Conservation (phyloP, 1,139 yeast species). For the Spencermartinsiella ligniputridi region DNA sequence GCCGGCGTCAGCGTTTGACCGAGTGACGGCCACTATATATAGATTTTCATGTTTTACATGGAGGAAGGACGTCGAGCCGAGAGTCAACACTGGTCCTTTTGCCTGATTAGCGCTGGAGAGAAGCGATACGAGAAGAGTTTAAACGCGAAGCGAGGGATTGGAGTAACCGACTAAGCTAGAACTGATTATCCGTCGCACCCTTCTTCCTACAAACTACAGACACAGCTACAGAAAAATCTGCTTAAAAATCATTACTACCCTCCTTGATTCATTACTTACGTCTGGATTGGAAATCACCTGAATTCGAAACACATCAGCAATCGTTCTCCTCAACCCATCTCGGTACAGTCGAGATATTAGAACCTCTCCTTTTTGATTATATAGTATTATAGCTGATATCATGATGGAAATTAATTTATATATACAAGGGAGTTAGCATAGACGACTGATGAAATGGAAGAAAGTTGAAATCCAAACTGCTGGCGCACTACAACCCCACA, state of each 20-base stretch:
- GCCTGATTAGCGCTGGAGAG: conserved; percentile 35
- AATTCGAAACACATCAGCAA: conserved; percentile 86
- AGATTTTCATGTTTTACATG: conserved; percentile 66
- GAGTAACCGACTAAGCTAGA: no score
- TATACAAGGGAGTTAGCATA: no score
- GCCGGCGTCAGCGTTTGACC: conserved; percentile 85
- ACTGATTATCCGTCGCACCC: no score
- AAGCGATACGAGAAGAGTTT: no score
- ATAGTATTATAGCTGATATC: conserved; percentile 78
- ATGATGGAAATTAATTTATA: no score
- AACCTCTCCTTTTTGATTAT: conserved; percentile 80
- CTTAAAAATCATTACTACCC: conserved; percentile 8
- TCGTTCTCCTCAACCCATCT: conserved; percentile 63
- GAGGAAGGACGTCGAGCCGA: conserved; percentile 89
- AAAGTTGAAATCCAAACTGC: no score
- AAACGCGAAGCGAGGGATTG: no score
- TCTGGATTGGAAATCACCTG: conserved; percentile 72
- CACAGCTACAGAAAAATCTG: no score
- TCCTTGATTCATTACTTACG: conserved; percentile 22
- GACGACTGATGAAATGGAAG: no score
- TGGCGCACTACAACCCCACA: no score
- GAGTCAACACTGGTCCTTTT: conserved; percentile 78
- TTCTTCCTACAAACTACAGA: no score
- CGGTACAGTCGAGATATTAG: conserved; percentile 69
- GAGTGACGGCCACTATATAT: conserved; percentile 82